These are phyloP conservation scores for Aspergillus neotritici DNA, from an alignment of 2,329 filamentous ascomycete species.

Conservation along the genomic window DNA sequence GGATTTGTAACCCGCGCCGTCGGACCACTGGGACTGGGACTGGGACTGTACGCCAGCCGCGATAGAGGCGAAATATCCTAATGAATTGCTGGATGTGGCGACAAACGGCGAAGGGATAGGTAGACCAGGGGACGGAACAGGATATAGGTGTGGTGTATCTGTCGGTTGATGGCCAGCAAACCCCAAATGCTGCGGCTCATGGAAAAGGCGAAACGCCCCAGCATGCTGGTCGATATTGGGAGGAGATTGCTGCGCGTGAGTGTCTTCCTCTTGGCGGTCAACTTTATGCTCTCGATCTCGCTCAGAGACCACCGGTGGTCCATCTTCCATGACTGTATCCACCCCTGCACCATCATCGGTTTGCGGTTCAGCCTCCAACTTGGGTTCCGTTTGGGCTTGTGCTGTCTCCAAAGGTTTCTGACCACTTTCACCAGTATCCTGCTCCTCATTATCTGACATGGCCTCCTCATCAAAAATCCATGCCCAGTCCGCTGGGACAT, in stretches of 20 bases:
- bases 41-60: conserved; percentile 11
- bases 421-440: conserved; percentile 4
- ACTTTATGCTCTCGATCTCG: too few species aligned
- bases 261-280: too few species aligned
- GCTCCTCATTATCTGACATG: conserved; percentile 8
- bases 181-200: conserved; percentile 1
- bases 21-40: neutral
- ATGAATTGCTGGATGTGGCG: conserved; percentile 18
- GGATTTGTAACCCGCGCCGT: neutral
- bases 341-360: neutral
- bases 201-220: neutral
- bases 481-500: conserved; percentile 22
- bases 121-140: conserved; percentile 36
- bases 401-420: conserved; percentile 4
- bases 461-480: conserved; percentile 22
- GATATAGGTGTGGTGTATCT: conserved; percentile 35
- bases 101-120: conserved; percentile 37
- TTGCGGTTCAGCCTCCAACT: neutral
- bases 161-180: conserved; percentile 18
- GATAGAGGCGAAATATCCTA: conserved; percentile 29
- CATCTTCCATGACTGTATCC: conserved; percentile 1
- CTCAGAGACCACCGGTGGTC: neutral
- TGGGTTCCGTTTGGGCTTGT: neutral
- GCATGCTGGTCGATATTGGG: neutral
- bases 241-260: too few species aligned